Conservation (phyloP, 148 eudicot genomes). For the Drosera capensis region DNA sequence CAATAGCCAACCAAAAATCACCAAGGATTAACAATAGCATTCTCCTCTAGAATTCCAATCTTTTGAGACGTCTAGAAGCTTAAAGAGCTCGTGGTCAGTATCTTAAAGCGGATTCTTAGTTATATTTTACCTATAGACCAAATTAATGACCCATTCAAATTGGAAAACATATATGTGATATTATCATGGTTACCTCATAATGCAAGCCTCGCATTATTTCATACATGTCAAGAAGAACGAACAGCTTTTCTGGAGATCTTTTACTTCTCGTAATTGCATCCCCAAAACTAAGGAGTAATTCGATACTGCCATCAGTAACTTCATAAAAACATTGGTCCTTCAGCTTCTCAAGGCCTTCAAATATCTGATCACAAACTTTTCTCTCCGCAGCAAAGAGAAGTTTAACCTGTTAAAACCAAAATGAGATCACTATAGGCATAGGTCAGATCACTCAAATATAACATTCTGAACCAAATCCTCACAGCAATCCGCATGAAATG, state of each 20-base stretch:
- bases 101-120: too few relatives aligned
- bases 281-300: constrained; percentile 89
- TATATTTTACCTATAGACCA: too few relatives aligned
- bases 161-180: too few relatives aligned
- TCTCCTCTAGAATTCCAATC: too few relatives aligned
- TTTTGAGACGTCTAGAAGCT: too few relatives aligned
- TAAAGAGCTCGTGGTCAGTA: too few relatives aligned
- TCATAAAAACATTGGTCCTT: constrained; percentile 90
- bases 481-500: constrained; percentile 99
- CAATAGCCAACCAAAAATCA: too few relatives aligned
- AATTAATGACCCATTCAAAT: too few relatives aligned
- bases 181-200: constrained; percentile 79
- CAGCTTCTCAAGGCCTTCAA: constrained; percentile 72
- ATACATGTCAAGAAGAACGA: constrained; percentile 96
- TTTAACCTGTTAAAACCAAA: constrained; percentile 49
- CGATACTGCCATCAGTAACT: constrained; percentile 78
- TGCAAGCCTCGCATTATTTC: constrained; percentile 97
- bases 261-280: constrained; percentile 97
- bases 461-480: constrained; percentile 12
- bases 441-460: background rate
- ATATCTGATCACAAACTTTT: constrained; percentile 86
- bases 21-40: too few relatives aligned
- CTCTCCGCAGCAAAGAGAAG: constrained; percentile 92
- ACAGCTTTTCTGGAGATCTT: constrained; percentile 95
- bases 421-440: constrained; percentile 1